phyloP scores from a whole-genome alignment of 345 rosid species.

The Kernera saxatilis region DNA sequence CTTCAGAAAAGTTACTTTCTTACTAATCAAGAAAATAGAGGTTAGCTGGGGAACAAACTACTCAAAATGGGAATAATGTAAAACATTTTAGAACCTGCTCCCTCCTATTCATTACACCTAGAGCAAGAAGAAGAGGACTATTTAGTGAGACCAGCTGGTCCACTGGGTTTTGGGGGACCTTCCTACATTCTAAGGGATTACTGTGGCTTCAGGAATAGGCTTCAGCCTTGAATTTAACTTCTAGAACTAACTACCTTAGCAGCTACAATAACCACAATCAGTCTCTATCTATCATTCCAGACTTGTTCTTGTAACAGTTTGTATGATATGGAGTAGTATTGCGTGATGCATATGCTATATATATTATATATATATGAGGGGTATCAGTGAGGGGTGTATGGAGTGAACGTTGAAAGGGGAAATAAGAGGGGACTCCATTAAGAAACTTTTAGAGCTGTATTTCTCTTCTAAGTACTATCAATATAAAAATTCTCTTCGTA shows the following conservation, averaged over 20 bases:
- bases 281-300: not conserved
- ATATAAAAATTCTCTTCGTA: not conserved
- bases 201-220: not conserved
- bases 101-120: not conserved
- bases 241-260: slow-evolving; percentile 1
- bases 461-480: not conserved
- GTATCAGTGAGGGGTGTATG: not conserved
- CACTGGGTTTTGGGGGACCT: not conserved
- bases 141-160: slow-evolving; percentile 14
- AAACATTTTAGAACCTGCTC: not conserved
- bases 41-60: slow-evolving; percentile 1
- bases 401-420: not conserved
- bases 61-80: not conserved
- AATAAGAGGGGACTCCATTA: not conserved
- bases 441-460: not conserved
- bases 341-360: not conserved
- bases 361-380: not conserved
- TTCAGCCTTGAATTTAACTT: slow-evolving; percentile 5
- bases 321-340: not conserved
- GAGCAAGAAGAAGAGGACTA: not conserved
- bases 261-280: slow-evolving; percentile 7
- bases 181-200: slow-evolving; percentile 8
- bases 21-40: slow-evolving; percentile 1
- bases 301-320: not conserved
- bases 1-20: not conserved